Percentiles rank a stretch among this genome's conserved stretches.
These are phyloP conservation scores for Yamadazyma sp. DNA, from an alignment of 805 yeast genomes.

Conservation along the genomic window DNA sequence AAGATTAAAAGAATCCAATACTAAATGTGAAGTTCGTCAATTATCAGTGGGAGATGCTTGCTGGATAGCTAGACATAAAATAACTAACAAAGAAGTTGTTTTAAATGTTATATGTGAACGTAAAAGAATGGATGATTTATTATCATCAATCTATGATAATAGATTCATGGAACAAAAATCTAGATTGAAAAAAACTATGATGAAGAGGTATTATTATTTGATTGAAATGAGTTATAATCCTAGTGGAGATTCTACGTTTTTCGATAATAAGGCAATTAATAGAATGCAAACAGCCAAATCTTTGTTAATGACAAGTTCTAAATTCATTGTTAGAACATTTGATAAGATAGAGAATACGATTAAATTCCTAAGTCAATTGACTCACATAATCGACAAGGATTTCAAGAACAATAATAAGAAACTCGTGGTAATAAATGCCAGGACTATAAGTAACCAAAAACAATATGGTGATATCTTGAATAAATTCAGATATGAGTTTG, in stretches of 20 bases:
- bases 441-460: slow-evolving; percentile 45
- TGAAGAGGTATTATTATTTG: slow-evolving; percentile 66
- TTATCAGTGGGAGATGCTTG: slow-evolving; percentile 82
- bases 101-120: slow-evolving; percentile 86
- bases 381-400: slow-evolving; percentile 38
- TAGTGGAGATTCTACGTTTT: not conserved
- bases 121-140: slow-evolving; percentile 84
- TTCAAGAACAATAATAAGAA: slow-evolving; percentile 22
- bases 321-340: slow-evolving; percentile 67
- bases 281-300: slow-evolving; percentile 64
- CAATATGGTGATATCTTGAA: slow-evolving; percentile 45
- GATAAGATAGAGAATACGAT: slow-evolving; percentile 73
- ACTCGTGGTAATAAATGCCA: slow-evolving; percentile 53
- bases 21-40: slow-evolving; percentile 51
- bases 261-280: not conserved
- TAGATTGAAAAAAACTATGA: slow-evolving; percentile 66
- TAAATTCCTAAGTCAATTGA: slow-evolving; percentile 50
- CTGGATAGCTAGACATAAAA: slow-evolving; percentile 78
- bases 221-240: slow-evolving; percentile 58
- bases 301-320: slow-evolving; percentile 60
- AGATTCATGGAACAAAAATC: slow-evolving; percentile 84
- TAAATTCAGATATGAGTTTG: slow-evolving; percentile 45
- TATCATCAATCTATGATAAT: slow-evolving; percentile 80
- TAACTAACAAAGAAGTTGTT: slow-evolving; percentile 59
- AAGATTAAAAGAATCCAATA: slow-evolving; percentile 47